A percentile compares a stretch with the other conserved stretches of the same genome.
Conservation (phyloP, 345 rosid genomes). For the Psidium guajava region DNA sequence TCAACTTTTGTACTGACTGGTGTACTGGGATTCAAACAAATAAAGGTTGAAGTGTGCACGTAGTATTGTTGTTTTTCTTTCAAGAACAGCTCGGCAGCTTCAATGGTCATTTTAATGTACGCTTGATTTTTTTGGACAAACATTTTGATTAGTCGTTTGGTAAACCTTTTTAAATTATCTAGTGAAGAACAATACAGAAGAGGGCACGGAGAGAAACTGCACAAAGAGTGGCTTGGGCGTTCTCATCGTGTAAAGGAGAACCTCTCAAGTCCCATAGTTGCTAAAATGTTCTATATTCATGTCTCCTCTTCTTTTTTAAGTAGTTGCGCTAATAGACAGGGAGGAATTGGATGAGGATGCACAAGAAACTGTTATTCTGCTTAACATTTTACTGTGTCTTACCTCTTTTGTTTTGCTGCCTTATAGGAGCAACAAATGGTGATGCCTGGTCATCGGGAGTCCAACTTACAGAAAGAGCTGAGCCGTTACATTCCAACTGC, state of each 20-base stretch:
- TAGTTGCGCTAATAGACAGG: not conserved
- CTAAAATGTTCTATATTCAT: not conserved
- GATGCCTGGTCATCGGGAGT: conserved; percentile 89
- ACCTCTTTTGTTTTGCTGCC: not conserved
- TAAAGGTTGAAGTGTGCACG: not conserved
- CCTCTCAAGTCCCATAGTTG: not conserved
- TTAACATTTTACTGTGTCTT: not conserved
- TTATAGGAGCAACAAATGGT: conserved; percentile 93
- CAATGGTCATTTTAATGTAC: not conserved
- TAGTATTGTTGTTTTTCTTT: not conserved
- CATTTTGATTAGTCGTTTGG: not conserved
- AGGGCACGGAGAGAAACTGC: not conserved
- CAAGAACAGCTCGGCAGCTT: not conserved
- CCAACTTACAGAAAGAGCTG: conserved; percentile 77
- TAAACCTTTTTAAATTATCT: not conserved
- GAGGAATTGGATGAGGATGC: not conserved
- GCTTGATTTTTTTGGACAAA: not conserved
- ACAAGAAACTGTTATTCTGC: not conserved
- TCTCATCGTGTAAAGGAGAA: not conserved
- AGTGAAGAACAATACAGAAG: not conserved
- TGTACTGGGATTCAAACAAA: not conserved
- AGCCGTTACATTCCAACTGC: conserved; percentile 87
- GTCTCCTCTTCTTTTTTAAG: not conserved
- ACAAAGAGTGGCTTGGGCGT: not conserved
- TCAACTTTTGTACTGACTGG: not conserved